Conservation (phyloP, 257 asterid species). For the Scutellaria baicalensis region DNA sequence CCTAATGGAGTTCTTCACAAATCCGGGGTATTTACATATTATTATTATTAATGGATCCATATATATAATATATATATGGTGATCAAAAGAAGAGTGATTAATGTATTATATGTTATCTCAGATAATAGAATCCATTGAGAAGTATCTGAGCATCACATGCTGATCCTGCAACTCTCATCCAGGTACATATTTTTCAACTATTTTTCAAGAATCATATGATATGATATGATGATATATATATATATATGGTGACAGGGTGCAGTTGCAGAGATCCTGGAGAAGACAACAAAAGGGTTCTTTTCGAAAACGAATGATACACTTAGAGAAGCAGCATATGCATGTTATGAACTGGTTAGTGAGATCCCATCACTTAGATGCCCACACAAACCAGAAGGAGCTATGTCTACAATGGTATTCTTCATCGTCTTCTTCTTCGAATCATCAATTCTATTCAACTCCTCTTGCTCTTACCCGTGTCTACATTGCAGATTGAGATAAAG, state of each 20-base stretch:
- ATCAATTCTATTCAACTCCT: not conserved
- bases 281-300: slow-evolving; percentile 40
- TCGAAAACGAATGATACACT: slow-evolving; percentile 32
- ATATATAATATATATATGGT: too few species aligned
- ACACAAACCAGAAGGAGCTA: slow-evolving; percentile 63
- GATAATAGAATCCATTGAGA: slow-evolving; percentile 45
- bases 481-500: slow-evolving; percentile 43
- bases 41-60: too few species aligned
- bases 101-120: slow-evolving; percentile 11
- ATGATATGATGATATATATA: too few species aligned
- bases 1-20: slow-evolving; percentile 46
- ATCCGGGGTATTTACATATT: slow-evolving; percentile 64
- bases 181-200: slow-evolving; percentile 25
- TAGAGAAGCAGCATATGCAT: slow-evolving; percentile 45
- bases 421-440: too few species aligned
- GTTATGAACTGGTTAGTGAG: slow-evolving; percentile 30
- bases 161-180: slow-evolving; percentile 37
- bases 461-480: too few species aligned
- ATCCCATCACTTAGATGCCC: slow-evolving; percentile 49
- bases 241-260: slow-evolving; percentile 82
- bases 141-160: slow-evolving; percentile 40
- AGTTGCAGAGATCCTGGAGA: slow-evolving; percentile 45
- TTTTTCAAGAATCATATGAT: not conserved
- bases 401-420: slow-evolving; percentile 69
- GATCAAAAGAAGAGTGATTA: too few species aligned